Percentiles rank a stretch among this genome's conserved stretches.
phyloP scores from a whole-genome alignment of 768 basidiomycete genomes.

The Boletus pseudopeckii region DNA sequence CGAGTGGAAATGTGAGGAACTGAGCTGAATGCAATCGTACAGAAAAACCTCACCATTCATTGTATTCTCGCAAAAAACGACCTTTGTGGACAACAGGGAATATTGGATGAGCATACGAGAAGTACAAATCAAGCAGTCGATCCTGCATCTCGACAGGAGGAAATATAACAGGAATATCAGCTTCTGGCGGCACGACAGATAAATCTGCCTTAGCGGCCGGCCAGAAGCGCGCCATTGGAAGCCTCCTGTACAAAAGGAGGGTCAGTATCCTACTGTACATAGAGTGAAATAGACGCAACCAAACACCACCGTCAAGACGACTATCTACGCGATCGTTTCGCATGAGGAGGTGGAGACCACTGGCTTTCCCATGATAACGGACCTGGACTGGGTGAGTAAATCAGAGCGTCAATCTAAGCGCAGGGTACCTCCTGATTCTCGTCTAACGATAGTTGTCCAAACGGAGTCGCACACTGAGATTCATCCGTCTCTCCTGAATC shows the following conservation, averaged over 20 bases:
- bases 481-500: conserved; percentile 38
- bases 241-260: conserved; percentile 41
- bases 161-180: conserved; percentile 45
- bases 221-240: conserved; percentile 77
- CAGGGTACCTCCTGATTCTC: conserved; percentile 65
- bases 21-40: background rate
- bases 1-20: conserved; percentile 1
- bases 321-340: conserved; percentile 63
- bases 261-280: conserved; percentile 10
- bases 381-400: conserved; percentile 46
- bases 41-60: conserved; percentile 40
- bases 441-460: conserved; percentile 71
- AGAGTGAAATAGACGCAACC: conserved; percentile 38
- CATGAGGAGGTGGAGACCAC: conserved; percentile 73
- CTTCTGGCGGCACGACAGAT: conserved; percentile 39
- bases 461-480: conserved; percentile 47
- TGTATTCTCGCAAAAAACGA: conserved; percentile 65
- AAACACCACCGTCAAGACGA: conserved; percentile 65
- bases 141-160: conserved; percentile 65
- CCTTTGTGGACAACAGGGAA: conserved; percentile 78
- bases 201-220: conserved; percentile 50
- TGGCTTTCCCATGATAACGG: conserved; percentile 77
- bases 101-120: conserved; percentile 78
- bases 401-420: background rate
- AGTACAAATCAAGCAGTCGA: conserved; percentile 69